Evolutionary conservation across 1,139 yeast species (phyloP), one percentile per base, ranked within the genome.

Genomic region (Pichia norvegensis): DNA sequence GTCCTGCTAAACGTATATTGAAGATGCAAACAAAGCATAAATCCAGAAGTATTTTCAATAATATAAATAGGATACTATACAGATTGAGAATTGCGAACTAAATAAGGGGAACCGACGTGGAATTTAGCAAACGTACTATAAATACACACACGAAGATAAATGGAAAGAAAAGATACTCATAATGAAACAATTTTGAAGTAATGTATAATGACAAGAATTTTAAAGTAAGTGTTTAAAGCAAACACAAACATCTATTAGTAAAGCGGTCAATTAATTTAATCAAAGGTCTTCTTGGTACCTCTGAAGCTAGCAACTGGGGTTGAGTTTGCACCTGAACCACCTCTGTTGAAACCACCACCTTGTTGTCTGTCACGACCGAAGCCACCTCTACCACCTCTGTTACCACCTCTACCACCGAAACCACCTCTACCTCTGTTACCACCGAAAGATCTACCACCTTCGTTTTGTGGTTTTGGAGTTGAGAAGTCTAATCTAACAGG

Each of bases 401-500:
- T 64, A 46, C 69, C 65, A 16, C 67, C 74, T 50, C 70, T 69
- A 47, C 68, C 64, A 36, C 58, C 53, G 25, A 60, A 57, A 36
- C 55, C 47, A 46, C 47, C 65, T 51, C 70, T 70, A 36, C 42
- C 41, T 29, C 48, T 40, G 48, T 68, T 74, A 49, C 72, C 62
- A 51, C 72, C 69, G 29, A 35, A 36, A 53, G 72, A 67, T 53
- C 65, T 56, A 41, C 48, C 50, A 42, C 47, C 47, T 25, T 49
- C 46, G 33, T 50, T 50, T 50, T 51, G 55, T 31, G 57, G 57
- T 70, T 85, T 85, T 67, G 98, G 97, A 52, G 95, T 79, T 44
- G 97, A 85, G 77, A 67, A 92, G 71, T 92, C 98, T 58, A 92
- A 76, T 76, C 98, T 86, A 60, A 94, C 85, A 53, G 96, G 79